Conservation (phyloP, 176 grass and related monocot genomes). For the Zoysia japonica region DNA sequence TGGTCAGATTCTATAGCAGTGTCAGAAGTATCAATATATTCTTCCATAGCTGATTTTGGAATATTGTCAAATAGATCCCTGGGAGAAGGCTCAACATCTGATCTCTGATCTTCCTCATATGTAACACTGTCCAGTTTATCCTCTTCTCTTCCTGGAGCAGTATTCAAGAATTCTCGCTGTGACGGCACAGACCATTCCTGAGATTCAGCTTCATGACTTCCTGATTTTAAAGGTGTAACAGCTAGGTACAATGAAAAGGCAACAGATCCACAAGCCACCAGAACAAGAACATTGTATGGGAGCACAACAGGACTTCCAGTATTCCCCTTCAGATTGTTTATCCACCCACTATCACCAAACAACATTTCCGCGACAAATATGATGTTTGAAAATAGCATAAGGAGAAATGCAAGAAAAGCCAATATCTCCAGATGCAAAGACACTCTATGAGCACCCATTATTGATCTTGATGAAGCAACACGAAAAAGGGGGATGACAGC, state of each 20-base stretch:
- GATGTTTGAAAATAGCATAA: conserved; percentile 79
- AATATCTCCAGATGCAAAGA: conserved; percentile 82
- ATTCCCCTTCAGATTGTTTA: conserved; percentile 78
- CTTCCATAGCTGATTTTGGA: conserved; percentile 48
- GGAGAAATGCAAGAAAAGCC: conserved; percentile 76
- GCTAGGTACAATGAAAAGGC: conserved; percentile 74
- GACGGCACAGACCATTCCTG: conserved; percentile 44
- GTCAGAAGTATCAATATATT: conserved; percentile 57
- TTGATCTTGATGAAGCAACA: conserved; percentile 78
- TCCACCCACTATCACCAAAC: conserved; percentile 89
- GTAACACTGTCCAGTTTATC: conserved; percentile 39
- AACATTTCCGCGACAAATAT: conserved; percentile 87
- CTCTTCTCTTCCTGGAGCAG: conserved; percentile 50
- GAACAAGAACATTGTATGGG: conserved; percentile 61
- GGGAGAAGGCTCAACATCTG: conserved; percentile 44
- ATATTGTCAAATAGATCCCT: conserved; percentile 33
- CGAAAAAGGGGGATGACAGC: conserved; percentile 88
- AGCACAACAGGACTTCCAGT: conserved; percentile 62
- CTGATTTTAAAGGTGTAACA: conserved; percentile 90
- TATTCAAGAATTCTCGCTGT: conserved; percentile 33
- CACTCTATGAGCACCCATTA: conserved; percentile 86
- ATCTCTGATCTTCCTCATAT: conserved; percentile 60
- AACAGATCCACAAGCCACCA: conserved; percentile 64
- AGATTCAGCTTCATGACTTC: conserved; percentile 55
- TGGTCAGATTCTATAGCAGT: conserved; percentile 61